Evolutionary conservation across 176 grass and related monocot genomes (phyloP), one percentile per base, ranked within the genome.

Genomic region (Stipa capillata): DNA sequence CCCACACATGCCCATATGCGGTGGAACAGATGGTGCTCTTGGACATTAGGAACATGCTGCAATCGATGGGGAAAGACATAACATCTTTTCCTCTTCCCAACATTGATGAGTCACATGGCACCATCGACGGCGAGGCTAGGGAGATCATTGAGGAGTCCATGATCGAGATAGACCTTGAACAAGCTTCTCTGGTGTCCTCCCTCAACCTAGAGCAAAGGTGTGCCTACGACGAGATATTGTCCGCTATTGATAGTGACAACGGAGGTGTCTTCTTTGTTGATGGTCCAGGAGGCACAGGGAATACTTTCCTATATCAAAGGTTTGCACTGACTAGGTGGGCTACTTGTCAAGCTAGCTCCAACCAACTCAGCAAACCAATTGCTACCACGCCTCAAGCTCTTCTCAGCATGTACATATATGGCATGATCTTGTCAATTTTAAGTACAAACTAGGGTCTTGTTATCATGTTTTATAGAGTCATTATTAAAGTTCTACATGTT

Each of bases 311-410:
- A n/a, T n/a, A n/a, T n/a, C n/a, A n/a, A n/a, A n/a, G n/a, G n/a
- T n/a, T n/a, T n/a, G n/a, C n/a, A n/a, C n/a, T n/a, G n/a, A 76
- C 83, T 66, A 93, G 89, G 47, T 99, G 97, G 88, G 84, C 83
- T 41, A 72, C 64, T 51, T 6, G n/a, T 83, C 88, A 72, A 82
- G 80, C 83, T 85, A 66, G 85, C 33, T 77, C 59, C 12, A 53
- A 82, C 40, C 87, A 84, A 66, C 60, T 89, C 48, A 77, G 88
- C 71, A 93, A 84, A 87, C 96, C 96, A 49, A 76, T 71, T 82
- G 71, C 90, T 21, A 48, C 81, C 42, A 91, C 92, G 23, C 96
- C 96, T 78, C 92, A 93, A 85, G 83, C 86, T 85, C 82, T 95
- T 88, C 86, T 99, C 32, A 89, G 96, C 95, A 86, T 83, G 96